Evolutionary conservation across 1,139 yeast species (phyloP).

Genomic region (Taphrina populina): DNA sequence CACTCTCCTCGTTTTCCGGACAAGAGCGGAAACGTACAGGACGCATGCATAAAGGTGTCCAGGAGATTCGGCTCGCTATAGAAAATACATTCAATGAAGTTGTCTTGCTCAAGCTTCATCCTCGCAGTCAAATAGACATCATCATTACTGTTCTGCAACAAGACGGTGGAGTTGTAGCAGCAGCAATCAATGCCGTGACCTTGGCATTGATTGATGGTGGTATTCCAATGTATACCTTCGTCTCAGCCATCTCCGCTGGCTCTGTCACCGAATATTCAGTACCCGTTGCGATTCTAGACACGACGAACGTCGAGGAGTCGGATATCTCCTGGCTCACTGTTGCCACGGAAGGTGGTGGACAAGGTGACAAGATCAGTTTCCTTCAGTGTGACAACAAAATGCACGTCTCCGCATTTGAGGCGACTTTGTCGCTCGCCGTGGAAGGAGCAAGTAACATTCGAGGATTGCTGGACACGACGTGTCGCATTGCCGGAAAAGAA

Average conservation of each 20-base stretch:
- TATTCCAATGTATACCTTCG: slow-evolving; percentile 87
- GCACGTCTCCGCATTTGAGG: slow-evolving; percentile 76
- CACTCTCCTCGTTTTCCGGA: slow-evolving; percentile 78
- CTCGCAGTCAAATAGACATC: slow-evolving; percentile 75
- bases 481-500: slow-evolving; percentile 66
- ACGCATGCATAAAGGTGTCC: slow-evolving; percentile 65
- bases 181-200: slow-evolving; percentile 83
- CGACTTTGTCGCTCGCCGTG: slow-evolving; percentile 76
- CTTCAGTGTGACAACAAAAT: slow-evolving; percentile 76
- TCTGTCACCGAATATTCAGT: slow-evolving; percentile 48
- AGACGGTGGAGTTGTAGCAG: slow-evolving; percentile 79
- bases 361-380: slow-evolving; percentile 71
- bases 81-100: slow-evolving; percentile 81
- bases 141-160: slow-evolving; percentile 76
- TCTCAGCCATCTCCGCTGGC: slow-evolving; percentile 78
- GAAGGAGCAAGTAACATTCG: slow-evolving; percentile 85
- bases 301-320: slow-evolving; percentile 75
- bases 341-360: slow-evolving; percentile 68
- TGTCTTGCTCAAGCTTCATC: slow-evolving; percentile 69
- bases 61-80: slow-evolving; percentile 71
- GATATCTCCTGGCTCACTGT: slow-evolving; percentile 79
- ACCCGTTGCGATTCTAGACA: slow-evolving; percentile 49
- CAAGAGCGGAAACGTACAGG: slow-evolving; percentile 57
- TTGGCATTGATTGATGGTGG: slow-evolving; percentile 94
- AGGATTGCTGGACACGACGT: slow-evolving; percentile 81